Evolutionary conservation across 306 rosid genomes (phyloP).

Genomic region (Erythrophleum fordii): DNA sequence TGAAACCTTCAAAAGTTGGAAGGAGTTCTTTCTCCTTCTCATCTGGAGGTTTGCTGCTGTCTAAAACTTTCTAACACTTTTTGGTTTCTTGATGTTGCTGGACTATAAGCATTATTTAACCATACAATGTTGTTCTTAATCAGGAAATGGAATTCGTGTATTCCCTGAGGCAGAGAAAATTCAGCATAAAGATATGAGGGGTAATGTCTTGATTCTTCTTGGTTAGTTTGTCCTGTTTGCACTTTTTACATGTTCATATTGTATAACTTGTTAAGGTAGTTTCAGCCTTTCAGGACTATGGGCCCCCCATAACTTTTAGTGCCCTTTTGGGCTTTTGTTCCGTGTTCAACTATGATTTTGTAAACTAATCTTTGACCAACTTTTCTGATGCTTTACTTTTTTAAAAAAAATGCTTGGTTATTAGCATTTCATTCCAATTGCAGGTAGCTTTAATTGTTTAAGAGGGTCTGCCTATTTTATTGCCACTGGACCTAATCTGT

Average conservation of each 20-base stretch:
- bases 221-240: background rate
- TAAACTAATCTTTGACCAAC: background rate
- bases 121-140: slow-evolving; percentile 30
- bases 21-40: slow-evolving; percentile 77
- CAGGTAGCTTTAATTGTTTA: too few species aligned
- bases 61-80: background rate
- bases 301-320: background rate
- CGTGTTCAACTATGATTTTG: background rate
- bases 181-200: slow-evolving; percentile 87
- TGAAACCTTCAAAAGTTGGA: slow-evolving; percentile 89
- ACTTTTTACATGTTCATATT: background rate
- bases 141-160: slow-evolving; percentile 95
- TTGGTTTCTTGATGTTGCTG: background rate
- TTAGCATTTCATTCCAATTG: too few species aligned
- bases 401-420: background rate
- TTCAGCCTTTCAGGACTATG: background rate
- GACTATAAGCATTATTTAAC: slow-evolving; percentile 20
- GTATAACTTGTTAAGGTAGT: background rate
- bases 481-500: too few species aligned
- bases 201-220: slow-evolving; percentile 49
- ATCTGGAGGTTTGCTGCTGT: slow-evolving; percentile 60
- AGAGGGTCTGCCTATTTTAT: too few species aligned
- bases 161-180: slow-evolving; percentile 80
- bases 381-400: background rate
- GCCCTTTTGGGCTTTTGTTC: background rate